Evolutionary conservation across 495 filamentous ascomycete genomes (phyloP).

Genomic region (Penicillium maclennaniae): DNA sequence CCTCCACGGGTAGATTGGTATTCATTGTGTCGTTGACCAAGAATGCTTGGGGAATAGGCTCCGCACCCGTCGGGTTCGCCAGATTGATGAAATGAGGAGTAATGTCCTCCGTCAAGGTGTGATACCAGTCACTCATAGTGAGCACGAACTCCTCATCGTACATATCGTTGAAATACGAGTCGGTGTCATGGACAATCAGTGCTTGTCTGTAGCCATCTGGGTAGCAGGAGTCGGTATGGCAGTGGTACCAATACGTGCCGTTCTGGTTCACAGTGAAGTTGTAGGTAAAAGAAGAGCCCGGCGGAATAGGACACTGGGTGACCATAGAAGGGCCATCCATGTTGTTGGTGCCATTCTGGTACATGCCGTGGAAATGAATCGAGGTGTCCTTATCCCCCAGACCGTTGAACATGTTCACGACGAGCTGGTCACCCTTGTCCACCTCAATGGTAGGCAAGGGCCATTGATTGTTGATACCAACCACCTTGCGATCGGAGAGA

Average conservation of each 20-base stretch:
- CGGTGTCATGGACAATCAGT: conserved; percentile 65
- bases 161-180: conserved; percentile 53
- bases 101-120: conserved; percentile 45
- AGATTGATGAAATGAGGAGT: conserved; percentile 42
- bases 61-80: conserved; percentile 51
- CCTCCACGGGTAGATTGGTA: conserved; percentile 54
- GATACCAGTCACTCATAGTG: conserved; percentile 65
- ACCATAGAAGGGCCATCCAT: conserved; percentile 74
- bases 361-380: conserved; percentile 80
- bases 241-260: conserved; percentile 84
- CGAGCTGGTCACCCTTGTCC: conserved; percentile 63
- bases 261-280: conserved; percentile 75
- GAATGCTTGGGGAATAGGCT: conserved; percentile 49
- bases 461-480: conserved; percentile 82
- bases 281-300: conserved; percentile 64
- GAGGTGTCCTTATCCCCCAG: conserved; percentile 66
- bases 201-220: conserved; percentile 73
- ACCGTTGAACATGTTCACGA: conserved; percentile 69
- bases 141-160: conserved; percentile 66
- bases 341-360: conserved; percentile 60
- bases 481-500: conserved; percentile 56
- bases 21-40: conserved; percentile 57
- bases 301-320: conserved; percentile 64
- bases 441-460: conserved; percentile 66
- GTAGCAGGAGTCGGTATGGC: conserved; percentile 64